A percentile compares a stretch with the other conserved stretches of the same genome.
Evolutionary conservation across 2,329 filamentous ascomycete species (phyloP).

Genomic region (Ophiostoma ulmi): DNA sequence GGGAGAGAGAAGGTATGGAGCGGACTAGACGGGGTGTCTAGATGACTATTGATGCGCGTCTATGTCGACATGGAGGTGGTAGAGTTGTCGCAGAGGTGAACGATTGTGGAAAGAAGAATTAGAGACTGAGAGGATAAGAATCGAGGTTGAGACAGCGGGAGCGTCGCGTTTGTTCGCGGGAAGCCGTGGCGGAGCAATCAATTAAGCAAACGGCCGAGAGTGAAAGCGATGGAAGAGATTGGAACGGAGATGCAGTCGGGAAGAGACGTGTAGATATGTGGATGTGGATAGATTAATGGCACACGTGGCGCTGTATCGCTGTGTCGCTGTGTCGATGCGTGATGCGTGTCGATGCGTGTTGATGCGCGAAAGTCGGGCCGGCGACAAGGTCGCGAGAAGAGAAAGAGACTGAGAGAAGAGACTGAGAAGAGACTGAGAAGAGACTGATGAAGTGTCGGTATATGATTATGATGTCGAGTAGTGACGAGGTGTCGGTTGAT

Average conservation of each 20-base stretch:
- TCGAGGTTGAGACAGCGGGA: background rate
- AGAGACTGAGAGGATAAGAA: background rate
- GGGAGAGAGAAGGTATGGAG: background rate
- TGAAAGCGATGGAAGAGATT: background rate
- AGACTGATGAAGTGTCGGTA: background rate
- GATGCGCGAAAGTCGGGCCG: constrained; percentile 1
- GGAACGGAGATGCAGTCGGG: background rate
- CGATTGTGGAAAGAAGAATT: background rate
- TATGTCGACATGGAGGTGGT: constrained; percentile 13
- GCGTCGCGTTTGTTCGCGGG: background rate
- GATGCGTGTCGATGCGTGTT: background rate
- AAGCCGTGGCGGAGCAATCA: background rate
- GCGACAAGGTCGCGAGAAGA: background rate
- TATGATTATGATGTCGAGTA: too few relatives aligned
- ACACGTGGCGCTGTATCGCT: too few relatives aligned
- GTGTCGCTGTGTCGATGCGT: background rate
- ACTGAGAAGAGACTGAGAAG: background rate
- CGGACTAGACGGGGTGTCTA: constrained; percentile 1
- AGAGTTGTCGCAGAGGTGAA: background rate
- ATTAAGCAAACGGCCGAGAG: constrained; percentile 2
- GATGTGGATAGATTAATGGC: too few relatives aligned
- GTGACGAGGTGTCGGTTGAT: background rate
- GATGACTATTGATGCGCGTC: background rate
- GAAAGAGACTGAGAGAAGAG: background rate
- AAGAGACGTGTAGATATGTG: background rate